Evolutionary conservation across 441 rosid genomes (phyloP).

Genomic region (Brassica balearica): DNA sequence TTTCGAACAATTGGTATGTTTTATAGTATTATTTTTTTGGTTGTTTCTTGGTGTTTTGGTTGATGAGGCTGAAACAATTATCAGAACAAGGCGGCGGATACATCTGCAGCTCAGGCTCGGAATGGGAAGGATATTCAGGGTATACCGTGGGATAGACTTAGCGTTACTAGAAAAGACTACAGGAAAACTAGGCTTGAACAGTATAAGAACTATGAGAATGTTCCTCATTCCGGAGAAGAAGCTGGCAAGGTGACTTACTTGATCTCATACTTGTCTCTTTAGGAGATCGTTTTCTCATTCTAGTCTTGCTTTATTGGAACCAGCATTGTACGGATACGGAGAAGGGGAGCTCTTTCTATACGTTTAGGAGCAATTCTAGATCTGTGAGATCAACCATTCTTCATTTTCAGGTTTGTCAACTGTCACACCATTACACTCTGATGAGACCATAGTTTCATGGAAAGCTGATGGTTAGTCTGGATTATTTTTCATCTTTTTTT

Average conservation of each 20-base stretch:
- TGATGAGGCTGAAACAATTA: not conserved
- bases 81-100: conserved; percentile 64
- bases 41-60: not conserved
- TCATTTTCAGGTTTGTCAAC: conserved; percentile 84
- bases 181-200: conserved; percentile 87
- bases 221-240: conserved; percentile 73
- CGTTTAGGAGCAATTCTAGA: conserved; percentile 81
- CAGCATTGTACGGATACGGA: conserved; percentile 67
- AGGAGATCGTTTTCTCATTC: conserved; percentile 2
- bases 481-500: too few relatives aligned
- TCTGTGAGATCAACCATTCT: conserved; percentile 91
- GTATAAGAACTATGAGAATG: conserved; percentile 90
- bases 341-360: conserved; percentile 68
- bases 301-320: conserved; percentile 16
- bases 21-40: conserved; percentile 2
- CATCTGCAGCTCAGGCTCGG: conserved; percentile 87
- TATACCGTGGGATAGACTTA: conserved; percentile 93
- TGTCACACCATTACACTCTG: conserved; percentile 14
- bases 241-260: conserved; percentile 61
- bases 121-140: conserved; percentile 94
- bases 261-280: not conserved
- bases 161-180: conserved; percentile 80
- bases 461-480: too few relatives aligned
- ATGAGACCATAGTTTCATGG: conserved; percentile 1
- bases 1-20: conserved; percentile 58